phyloP scores from a whole-genome alignment of 305 asterid genomes.

The Striga hermonthica region DNA sequence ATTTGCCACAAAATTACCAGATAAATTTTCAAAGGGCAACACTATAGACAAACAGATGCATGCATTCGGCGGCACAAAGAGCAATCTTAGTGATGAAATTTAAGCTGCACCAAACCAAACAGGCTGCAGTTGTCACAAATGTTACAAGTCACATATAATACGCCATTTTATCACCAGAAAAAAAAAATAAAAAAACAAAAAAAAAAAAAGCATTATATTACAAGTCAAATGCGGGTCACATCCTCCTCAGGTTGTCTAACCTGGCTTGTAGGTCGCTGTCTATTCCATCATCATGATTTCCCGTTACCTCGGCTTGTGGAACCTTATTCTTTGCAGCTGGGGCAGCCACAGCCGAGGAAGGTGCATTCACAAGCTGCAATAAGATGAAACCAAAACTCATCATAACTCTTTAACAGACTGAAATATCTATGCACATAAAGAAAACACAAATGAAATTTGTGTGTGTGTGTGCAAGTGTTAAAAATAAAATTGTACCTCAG shows the following conservation, averaged over 20 bases:
- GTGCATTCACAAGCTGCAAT: constrained; percentile 88
- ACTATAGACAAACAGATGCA: too few relatives aligned
- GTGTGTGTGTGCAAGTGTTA: too few relatives aligned
- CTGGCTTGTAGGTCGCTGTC: constrained; percentile 98
- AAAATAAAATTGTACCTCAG: constrained; percentile 56
- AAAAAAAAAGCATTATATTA: constrained; percentile 30
- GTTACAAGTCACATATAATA: constrained; percentile 36
- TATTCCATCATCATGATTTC: constrained; percentile 76
- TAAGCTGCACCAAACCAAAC: not conserved
- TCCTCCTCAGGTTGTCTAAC: constrained; percentile 93
- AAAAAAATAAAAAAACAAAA: too few relatives aligned
- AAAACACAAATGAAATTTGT: not conserved
- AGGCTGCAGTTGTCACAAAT: constrained; percentile 15
- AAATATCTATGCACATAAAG: not conserved
- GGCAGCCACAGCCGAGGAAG: constrained; percentile 81
- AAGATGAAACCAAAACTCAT: constrained; percentile 24
- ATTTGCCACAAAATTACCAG: too few relatives aligned
- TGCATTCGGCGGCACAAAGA: too few relatives aligned
- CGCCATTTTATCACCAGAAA: constrained; percentile 25
- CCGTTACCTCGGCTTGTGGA: constrained; percentile 89
- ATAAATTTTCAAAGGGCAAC: too few relatives aligned
- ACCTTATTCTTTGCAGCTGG: constrained; percentile 73
- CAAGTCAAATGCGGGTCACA: constrained; percentile 45
- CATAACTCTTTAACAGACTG: not conserved
- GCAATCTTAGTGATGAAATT: too few relatives aligned